phyloP scores from a whole-genome alignment of 78 protist genomes.

The Dictyostelium firmibasis region DNA sequence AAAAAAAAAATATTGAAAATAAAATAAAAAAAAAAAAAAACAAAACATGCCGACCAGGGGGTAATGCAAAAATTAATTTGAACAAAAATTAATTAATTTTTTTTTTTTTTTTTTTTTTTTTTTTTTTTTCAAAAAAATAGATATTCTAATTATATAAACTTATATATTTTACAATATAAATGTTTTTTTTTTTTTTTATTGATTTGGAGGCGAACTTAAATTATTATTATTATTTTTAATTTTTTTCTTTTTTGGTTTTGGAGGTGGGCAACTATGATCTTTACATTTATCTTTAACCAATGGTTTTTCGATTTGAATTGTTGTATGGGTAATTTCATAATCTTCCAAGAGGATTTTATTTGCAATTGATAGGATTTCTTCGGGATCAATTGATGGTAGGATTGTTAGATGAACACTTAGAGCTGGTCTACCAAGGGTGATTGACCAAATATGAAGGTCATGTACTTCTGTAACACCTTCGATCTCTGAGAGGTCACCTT shows the following conservation, averaged over 20 bases:
- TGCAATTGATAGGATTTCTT: conserved; percentile 19
- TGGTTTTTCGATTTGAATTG: conserved; percentile 85
- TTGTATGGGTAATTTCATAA: conserved; percentile 80
- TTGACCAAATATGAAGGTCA: conserved; percentile 92
- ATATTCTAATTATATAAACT: too few relatives aligned
- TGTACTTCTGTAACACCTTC: conserved; percentile 82
- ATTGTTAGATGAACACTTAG: conserved; percentile 73
- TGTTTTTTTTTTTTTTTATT: background rate
- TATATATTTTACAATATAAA: too few relatives aligned
- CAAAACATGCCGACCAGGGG: background rate
- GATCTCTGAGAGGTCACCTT: conserved; percentile 31
- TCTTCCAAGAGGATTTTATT: conserved; percentile 36
- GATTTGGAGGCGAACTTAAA: background rate
- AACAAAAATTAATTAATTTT: background rate
- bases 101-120: too few relatives aligned
- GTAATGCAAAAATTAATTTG: too few relatives aligned
- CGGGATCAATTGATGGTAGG: background rate
- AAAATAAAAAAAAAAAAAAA: too few relatives aligned
- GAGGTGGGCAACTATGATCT: conserved; percentile 34
- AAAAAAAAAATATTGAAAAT: too few relatives aligned
- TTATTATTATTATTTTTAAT: background rate
- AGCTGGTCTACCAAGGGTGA: conserved; percentile 77
- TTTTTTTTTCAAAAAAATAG: too few relatives aligned
- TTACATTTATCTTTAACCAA: background rate
- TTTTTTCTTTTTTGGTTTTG: background rate